A percentile compares a stretch with the other conserved stretches of the same genome.
phyloP scores from a whole-genome alignment of 768 basidiomycete species.

The Tephrocybe rancida region DNA sequence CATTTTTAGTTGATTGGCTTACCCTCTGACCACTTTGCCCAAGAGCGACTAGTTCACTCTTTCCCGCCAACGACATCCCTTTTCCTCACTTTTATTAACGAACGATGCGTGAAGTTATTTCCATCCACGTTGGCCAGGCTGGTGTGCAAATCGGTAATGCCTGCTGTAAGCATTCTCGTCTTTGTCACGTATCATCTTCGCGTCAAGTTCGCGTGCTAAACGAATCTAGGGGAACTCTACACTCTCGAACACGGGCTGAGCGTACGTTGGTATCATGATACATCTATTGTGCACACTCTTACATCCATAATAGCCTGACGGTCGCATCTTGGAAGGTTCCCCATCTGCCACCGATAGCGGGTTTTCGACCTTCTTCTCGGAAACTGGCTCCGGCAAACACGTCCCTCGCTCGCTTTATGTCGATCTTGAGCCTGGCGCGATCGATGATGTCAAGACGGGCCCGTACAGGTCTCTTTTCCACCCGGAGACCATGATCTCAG shows the following conservation, averaged over 20 bases:
- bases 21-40: constrained; percentile 34
- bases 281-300: constrained; percentile 19
- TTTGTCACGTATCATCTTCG: constrained; percentile 28
- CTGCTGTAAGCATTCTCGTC: constrained; percentile 74
- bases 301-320: constrained; percentile 72
- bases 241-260: constrained; percentile 98
- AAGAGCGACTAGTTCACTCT: constrained; percentile 20
- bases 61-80: constrained; percentile 12
- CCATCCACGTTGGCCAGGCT: constrained; percentile 98
- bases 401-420: constrained; percentile 98
- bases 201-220: constrained; percentile 41
- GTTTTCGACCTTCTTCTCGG: constrained; percentile 99
- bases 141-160: constrained; percentile 98
- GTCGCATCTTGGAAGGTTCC: constrained; percentile 81
- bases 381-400: constrained; percentile 95
- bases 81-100: constrained; percentile 19
- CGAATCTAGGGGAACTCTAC: constrained; percentile 89
- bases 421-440: constrained; percentile 95
- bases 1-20: constrained; percentile 28
- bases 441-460: constrained; percentile 96
- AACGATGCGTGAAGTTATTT: constrained; percentile 95
- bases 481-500: constrained; percentile 96
- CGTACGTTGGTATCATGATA: constrained; percentile 51
- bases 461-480: constrained; percentile 98
- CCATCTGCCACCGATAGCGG: constrained; percentile 81